Conservation (phyloP, 2,329 filamentous ascomycete species). For the Aspergillus tanneri region DNA sequence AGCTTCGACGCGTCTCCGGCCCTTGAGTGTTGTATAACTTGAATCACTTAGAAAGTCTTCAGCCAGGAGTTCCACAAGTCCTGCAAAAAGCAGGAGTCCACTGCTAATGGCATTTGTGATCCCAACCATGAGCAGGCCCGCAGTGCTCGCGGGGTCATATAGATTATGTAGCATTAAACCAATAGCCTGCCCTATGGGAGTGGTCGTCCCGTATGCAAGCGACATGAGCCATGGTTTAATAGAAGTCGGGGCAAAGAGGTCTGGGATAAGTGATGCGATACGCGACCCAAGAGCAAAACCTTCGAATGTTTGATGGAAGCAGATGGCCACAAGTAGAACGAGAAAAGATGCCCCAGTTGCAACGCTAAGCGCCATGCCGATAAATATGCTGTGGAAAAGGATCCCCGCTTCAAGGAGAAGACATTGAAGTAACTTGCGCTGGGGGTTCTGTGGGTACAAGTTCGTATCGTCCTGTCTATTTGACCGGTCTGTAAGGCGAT, state of each 20-base stretch:
- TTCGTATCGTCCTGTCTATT: slow-evolving; percentile 29
- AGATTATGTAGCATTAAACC: slow-evolving; percentile 74
- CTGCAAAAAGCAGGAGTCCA: slow-evolving; percentile 77
- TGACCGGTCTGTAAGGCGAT: slow-evolving; percentile 14
- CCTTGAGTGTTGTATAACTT: slow-evolving; percentile 60
- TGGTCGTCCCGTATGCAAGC: slow-evolving; percentile 66
- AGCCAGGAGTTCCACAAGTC: slow-evolving; percentile 77
- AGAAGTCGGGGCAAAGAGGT: slow-evolving; percentile 66
- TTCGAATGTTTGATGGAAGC: slow-evolving; percentile 86
- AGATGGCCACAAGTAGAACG: slow-evolving; percentile 76
- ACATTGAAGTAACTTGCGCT: slow-evolving; percentile 71
- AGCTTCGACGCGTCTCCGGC: slow-evolving; percentile 59
- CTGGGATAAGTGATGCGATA: slow-evolving; percentile 71
- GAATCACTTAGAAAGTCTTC: slow-evolving; percentile 75
- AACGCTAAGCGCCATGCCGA: slow-evolving; percentile 82
- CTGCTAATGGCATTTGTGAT: slow-evolving; percentile 85
- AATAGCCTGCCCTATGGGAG: slow-evolving; percentile 79
- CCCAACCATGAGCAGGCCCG: slow-evolving; percentile 76
- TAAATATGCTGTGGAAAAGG: slow-evolving; percentile 81
- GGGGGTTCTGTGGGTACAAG: slow-evolving; percentile 54
- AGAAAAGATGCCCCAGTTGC: slow-evolving; percentile 76
- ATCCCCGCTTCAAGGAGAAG: slow-evolving; percentile 79
- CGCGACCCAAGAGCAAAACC: slow-evolving; percentile 81
- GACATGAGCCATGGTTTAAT: slow-evolving; percentile 72
- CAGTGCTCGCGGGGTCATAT: slow-evolving; percentile 75